Percentiles rank a stretch among this genome's conserved stretches.
Evolutionary conservation across 441 rosid species (phyloP).

Genomic region (Isatis lusitanica): DNA sequence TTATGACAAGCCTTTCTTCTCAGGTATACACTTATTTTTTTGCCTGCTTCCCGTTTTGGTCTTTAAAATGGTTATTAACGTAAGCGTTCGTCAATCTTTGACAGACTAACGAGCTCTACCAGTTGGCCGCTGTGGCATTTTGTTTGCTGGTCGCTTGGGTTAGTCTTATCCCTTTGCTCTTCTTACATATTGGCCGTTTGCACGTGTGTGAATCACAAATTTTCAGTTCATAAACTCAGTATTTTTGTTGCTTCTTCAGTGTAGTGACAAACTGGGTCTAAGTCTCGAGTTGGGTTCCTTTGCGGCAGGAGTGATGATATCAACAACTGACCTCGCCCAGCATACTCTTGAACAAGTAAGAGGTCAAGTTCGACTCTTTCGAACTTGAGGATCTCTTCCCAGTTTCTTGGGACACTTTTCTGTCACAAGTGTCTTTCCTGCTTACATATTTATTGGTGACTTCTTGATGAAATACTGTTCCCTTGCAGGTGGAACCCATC

Average conservation of each 20-base stretch:
- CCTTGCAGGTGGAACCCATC: slow-evolving; percentile 86
- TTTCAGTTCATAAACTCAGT: slow-evolving; percentile 17
- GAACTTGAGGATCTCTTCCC: neutral
- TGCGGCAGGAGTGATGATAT: slow-evolving; percentile 98
- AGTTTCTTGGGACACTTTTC: neutral
- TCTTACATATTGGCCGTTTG: neutral
- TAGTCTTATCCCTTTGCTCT: slow-evolving; percentile 40
- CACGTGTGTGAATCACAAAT: neutral
- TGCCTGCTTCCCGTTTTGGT: slow-evolving; percentile 19
- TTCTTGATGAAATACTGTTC: neutral
- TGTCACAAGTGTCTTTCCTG: neutral
- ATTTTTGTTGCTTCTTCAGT: slow-evolving; percentile 58
- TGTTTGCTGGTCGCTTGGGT: slow-evolving; percentile 99
- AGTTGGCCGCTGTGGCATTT: slow-evolving; percentile 91
- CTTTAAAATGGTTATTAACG: slow-evolving; percentile 28
- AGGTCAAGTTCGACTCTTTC: neutral
- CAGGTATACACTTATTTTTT: slow-evolving; percentile 48
- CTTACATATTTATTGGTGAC: neutral
- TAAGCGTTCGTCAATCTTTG: slow-evolving; percentile 29
- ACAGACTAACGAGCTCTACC: slow-evolving; percentile 98
- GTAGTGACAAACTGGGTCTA: slow-evolving; percentile 93
- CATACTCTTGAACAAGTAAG: slow-evolving; percentile 96
- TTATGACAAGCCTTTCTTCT: slow-evolving; percentile 91
- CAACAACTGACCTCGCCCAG: slow-evolving; percentile 92
- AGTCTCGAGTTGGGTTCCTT: slow-evolving; percentile 98